Evolutionary conservation across 129 eudicot species (phyloP), one percentile per base, ranked within the genome.

Genomic region (Helichrysum umbraculigerum): DNA sequence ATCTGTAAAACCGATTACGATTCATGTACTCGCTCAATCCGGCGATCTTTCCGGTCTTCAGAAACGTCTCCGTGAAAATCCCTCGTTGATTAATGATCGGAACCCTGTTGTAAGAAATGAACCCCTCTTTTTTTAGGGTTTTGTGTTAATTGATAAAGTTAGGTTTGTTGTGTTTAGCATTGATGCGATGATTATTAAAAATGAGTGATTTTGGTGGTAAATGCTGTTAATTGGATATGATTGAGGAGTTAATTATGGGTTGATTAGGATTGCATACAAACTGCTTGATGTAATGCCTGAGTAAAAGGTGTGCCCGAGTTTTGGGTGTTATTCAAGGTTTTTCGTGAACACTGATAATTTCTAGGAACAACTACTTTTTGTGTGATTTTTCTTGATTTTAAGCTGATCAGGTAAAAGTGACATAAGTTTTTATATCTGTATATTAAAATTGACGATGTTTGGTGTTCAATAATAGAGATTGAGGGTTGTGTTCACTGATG

Each of bases 61-160:
- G 75, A 86, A 78, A 79, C 75, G 87, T 44, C 92, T 94, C 57
- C 79, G 85, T 4, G 88, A 83, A 4, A 91, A 86, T 73, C 97
- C 99, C 15, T 84, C 90, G 60, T 92, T 94, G 41, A 79, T 91
- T 79, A 94, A 94, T 79, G 99, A 94, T 72, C 89, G 96, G 0
- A 94, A 94, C 82, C 97, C 99, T 56, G 89, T 94, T 77, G 99
- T 94, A 91, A 81, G 93, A 52, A 6, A 15, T 28, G 20, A 32
- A 64, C 7, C 22, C 21, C 25, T 17, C 34, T 3, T 7, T 64
- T 64, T 63, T 29, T 22, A 62, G 20, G 29, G 28, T 66, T 66
- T 35, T 66, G 44, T 32, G 20, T 32, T 16, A 14, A 4, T 30
- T 64, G 47, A 39, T 39, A 37, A 7, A 7, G 15, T 28, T 22